Evolutionary conservation across 164 flowering plant genomes (phyloP).

Genomic region (Kalanchoe fedtschenkoi): DNA sequence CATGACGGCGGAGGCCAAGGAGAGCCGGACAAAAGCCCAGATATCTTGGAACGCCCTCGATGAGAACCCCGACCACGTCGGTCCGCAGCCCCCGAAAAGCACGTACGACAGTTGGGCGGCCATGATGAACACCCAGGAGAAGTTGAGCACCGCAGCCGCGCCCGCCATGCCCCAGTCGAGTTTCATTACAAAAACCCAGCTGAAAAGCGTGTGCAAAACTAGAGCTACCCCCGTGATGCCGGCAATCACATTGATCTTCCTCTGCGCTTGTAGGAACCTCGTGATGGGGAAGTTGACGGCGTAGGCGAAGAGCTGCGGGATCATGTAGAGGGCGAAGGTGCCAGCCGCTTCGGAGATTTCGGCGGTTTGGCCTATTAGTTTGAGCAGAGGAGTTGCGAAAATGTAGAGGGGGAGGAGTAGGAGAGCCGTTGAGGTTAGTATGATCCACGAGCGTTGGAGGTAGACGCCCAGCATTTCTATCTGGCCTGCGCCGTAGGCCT

Average conservation of each 20-base stretch:
- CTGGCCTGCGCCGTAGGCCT: conserved; percentile 72
- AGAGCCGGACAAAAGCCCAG: conserved; percentile 50
- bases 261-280: conserved; percentile 66
- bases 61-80: conserved; percentile 72
- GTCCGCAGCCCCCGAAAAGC: conserved; percentile 44
- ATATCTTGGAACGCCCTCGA: conserved; percentile 52
- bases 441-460: conserved; percentile 85
- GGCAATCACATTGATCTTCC: conserved; percentile 62
- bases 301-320: conserved; percentile 69
- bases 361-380: conserved; percentile 37
- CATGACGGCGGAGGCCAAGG: conserved; percentile 78
- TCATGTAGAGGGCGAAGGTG: conserved; percentile 43
- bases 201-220: conserved; percentile 35
- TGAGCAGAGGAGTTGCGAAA: conserved; percentile 32
- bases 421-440: conserved; percentile 33
- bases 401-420: conserved; percentile 29
- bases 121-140: conserved; percentile 64
- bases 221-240: conserved; percentile 34
- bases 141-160: conserved; percentile 57
- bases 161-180: conserved; percentile 70
- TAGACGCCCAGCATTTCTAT: conserved; percentile 63
- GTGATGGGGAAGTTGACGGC: conserved; percentile 48
- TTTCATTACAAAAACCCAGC: conserved; percentile 52
- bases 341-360: conserved; percentile 49
- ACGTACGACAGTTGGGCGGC: conserved; percentile 54